Evolutionary conservation across 306 rosid genomes (phyloP).

Genomic region (Casuarina cunninghamiana): DNA sequence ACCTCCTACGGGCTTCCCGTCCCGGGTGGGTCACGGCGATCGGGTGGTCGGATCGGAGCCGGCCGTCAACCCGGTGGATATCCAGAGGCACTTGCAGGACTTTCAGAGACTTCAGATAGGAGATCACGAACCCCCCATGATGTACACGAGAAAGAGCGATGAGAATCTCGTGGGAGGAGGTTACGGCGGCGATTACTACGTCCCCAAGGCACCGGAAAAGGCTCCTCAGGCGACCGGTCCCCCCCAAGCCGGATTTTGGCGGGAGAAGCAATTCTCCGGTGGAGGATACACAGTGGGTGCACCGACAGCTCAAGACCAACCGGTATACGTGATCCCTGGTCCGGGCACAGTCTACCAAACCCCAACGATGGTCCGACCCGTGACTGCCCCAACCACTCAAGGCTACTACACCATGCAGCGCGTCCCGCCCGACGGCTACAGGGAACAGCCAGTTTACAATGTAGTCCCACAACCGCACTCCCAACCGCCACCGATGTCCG

Average conservation of each 20-base stretch:
- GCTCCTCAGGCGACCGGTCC: constrained; percentile 17
- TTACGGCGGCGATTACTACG: constrained; percentile 62
- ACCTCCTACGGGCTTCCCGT: constrained; percentile 36
- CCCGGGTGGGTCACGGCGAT: constrained; percentile 32
- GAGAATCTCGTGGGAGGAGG: constrained; percentile 38
- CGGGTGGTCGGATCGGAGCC: constrained; percentile 55
- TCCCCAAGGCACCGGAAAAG: constrained; percentile 57
- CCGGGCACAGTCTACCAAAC: constrained; percentile 53
- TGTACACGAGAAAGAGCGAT: constrained; percentile 61
- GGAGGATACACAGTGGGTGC: constrained; percentile 46
- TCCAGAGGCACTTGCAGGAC: constrained; percentile 70
- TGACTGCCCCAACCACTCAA: constrained; percentile 38
- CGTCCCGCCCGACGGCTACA: constrained; percentile 60
- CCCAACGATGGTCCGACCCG: constrained; percentile 54
- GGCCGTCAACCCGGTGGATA: constrained; percentile 38
- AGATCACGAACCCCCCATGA: constrained; percentile 54
- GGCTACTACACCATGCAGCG: constrained; percentile 73
- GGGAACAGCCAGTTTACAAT: constrained; percentile 68
- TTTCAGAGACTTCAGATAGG: constrained; percentile 59
- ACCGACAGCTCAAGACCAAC: constrained; percentile 42
- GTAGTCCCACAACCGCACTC: constrained; percentile 32
- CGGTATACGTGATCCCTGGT: constrained; percentile 60
- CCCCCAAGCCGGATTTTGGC: constrained; percentile 53
- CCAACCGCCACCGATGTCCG: constrained; percentile 29
- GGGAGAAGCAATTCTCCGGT: constrained; percentile 51